A percentile compares a stretch with the other conserved stretches of the same genome.
phyloP scores from a whole-genome alignment of 2,329 filamentous ascomycete genomes.

The Fusarium dimerum region DNA sequence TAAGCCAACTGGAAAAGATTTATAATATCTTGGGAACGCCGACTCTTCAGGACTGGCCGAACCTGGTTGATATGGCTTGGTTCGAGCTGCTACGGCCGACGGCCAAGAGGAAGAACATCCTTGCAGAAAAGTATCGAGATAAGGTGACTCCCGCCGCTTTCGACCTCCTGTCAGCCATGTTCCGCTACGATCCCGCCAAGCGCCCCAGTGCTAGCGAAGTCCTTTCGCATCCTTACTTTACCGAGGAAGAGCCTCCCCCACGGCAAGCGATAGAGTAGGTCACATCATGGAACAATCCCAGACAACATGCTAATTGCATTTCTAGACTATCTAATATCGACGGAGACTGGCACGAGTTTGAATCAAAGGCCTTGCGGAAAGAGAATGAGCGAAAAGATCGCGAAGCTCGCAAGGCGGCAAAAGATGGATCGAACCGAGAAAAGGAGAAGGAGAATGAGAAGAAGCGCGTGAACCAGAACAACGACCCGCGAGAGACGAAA shows the following conservation, averaged over 20 bases:
- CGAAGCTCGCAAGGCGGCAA: conserved; percentile 50
- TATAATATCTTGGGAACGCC: conserved; percentile 90
- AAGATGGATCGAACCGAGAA: conserved; percentile 36
- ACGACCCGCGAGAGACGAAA: conserved; percentile 37
- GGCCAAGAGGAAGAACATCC: conserved; percentile 70
- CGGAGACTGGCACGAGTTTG: conserved; percentile 98
- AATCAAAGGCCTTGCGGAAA: conserved; percentile 90
- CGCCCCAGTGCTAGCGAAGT: conserved; percentile 83
- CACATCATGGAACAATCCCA: background rate
- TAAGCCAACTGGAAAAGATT: conserved; percentile 96
- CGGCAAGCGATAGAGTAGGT: conserved; percentile 80
- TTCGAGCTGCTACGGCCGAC: conserved; percentile 86
- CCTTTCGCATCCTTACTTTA: conserved; percentile 86
- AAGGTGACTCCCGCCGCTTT: conserved; percentile 78
- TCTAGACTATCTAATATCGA: conserved; percentile 73
- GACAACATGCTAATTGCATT: conserved; percentile 32
- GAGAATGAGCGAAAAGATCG: conserved; percentile 74
- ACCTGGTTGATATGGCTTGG: conserved; percentile 92
- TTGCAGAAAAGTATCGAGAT: conserved; percentile 80
- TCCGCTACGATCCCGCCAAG: conserved; percentile 82
- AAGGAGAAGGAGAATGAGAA: conserved; percentile 41
- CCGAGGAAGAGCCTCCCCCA: conserved; percentile 73
- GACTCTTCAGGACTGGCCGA: conserved; percentile 81
- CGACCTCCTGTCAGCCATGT: conserved; percentile 80
- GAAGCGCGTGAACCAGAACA: conserved; percentile 39